Base-by-base conservation (phyloP, 768 basidiomycete genomes). In the Trametes punicea region DNA sequence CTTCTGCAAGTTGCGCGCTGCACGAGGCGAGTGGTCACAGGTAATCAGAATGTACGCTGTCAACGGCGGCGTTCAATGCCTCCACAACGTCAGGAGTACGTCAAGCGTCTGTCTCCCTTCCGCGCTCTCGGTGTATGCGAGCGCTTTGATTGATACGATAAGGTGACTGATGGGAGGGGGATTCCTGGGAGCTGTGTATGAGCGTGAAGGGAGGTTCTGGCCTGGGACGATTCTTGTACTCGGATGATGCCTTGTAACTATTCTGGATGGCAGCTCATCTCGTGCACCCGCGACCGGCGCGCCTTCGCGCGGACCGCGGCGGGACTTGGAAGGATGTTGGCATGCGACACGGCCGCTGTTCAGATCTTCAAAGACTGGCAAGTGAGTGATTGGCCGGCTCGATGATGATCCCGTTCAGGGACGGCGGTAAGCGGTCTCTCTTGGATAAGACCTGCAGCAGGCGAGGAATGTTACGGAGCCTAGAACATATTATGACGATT, bases 121-220 rank as follows among this genome's bases (percentile, higher is more conserved):
- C 23, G 36, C 55, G 47, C 46, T 47, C 34, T 44, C 42, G 23
- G 25, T 26, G 40, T 29, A 20, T 25, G 30, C 57, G 59, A 34
- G 62, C 62, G 59, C 53, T n/a, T 42, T 51, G 62, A 63, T 63
- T 27, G 53, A 51, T 56, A 40, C 55, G 62, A 63, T 63, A 63
- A 63, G 56, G 56, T 60, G 56, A 60, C 59, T 63, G 62, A 63
- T 63, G 59, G 59, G 56, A 60, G 54, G 54, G 52, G 11, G 23
- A 18, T 30, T 55, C 49, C 61, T 53, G 51, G 48, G 47, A 59
- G 57, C 57, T 31, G 56, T 44, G 52, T 33, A 47, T 46, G 46
- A 16, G 45, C 44, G 62, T 63, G 59, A 60, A 60, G 62, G 49
- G 55, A 29, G 55, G 47, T 36, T 36, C 56, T 55, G 54, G 59